Evolutionary conservation across 371 early-diverging fungal species (phyloP), one percentile per base, ranked within the genome.

Genomic region (Mucor lusitanicus): DNA sequence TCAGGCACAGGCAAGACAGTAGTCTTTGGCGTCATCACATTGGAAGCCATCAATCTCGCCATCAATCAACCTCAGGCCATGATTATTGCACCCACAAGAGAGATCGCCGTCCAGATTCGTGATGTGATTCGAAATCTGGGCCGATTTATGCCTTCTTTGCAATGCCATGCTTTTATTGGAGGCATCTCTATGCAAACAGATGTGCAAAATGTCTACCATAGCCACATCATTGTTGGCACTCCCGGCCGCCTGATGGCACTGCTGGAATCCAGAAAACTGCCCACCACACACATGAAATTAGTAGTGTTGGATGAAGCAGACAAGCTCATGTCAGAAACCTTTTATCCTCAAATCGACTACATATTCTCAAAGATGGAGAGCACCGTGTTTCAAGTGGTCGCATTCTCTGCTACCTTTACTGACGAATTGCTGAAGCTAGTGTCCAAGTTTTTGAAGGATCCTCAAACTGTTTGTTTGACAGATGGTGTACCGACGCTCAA

Each of bases 1-100:
- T 95, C 96, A 46, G 99, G 99, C 39, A 97, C 99, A 6, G 99
- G 99, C 35, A 98, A 98, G 74, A 97, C 99, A 0, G 94, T 95
- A 27, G 96, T 96, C 1, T 98, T 98, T 84, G 88, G 93, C n/a
- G 92, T 97, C 60, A 92, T 93, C 25, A 86, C 91, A 7, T 82
- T 98, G 25, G 96, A 97, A 73, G 66, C 77, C 13, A 83, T 95
- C 64, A 86, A 92, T 68, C 63, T 80, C 7, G 15, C 53, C 6
- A 19, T 70, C 2, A 60, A 28, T 23, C 21, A 32, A 17, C 75
- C 79, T 1, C 83, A 83, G 55, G 83, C 88, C 1, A 82, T 98
- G 28, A 92, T 98, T 35, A 79, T 97, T 23, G 94, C 93, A 7
- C 95, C 94, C 11, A 98, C 97, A 13, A 87, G 97, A 35, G 98